Conservation (phyloP, 1,139 yeast species). For the Scheffersomyces illinoinensis region DNA sequence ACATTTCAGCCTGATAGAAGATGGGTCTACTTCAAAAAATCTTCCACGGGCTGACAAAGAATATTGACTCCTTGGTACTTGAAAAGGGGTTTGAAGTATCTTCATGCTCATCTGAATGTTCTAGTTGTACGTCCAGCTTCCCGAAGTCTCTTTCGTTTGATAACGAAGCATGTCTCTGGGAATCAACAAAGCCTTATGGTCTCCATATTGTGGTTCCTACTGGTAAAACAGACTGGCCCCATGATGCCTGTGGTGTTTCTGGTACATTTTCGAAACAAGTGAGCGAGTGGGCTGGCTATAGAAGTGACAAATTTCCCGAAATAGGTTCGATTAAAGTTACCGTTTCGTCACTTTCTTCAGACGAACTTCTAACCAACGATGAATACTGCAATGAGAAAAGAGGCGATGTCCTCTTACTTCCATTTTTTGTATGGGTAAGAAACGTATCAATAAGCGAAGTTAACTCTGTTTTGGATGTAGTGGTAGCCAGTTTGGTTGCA, state of each 20-base stretch:
- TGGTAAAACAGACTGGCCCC: conserved; percentile 83
- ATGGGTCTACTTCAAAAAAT: not conserved
- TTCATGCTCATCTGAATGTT: conserved; percentile 51
- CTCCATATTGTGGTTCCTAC: conserved; percentile 80
- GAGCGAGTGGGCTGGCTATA: conserved; percentile 43
- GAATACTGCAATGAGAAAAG: conserved; percentile 41
- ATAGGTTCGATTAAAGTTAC: conserved; percentile 46
- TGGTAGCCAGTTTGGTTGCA: conserved; percentile 44
- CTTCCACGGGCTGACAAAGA: not conserved
- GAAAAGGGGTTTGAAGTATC: conserved; percentile 43
- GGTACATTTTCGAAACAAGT: conserved; percentile 56
- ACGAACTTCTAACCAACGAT: conserved; percentile 36
- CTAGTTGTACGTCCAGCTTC: conserved; percentile 48
- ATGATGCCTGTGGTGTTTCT: conserved; percentile 60
- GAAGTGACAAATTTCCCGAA: conserved; percentile 16
- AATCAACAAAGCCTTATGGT: conserved; percentile 67
- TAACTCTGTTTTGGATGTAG: conserved; percentile 39
- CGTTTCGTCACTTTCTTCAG: conserved; percentile 50
- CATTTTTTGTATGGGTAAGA: conserved; percentile 74
- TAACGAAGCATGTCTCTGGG: conserved; percentile 54
- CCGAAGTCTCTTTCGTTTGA: conserved; percentile 62
- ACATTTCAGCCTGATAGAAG: not conserved
- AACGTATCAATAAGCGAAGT: conserved; percentile 51
- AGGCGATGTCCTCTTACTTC: conserved; percentile 68
- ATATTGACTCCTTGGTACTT: conserved; percentile 1